Evolutionary conservation across 2,329 filamentous ascomycete genomes (phyloP), one percentile per base, ranked within the genome.

Genomic region (Aspergillus bombycis): DNA sequence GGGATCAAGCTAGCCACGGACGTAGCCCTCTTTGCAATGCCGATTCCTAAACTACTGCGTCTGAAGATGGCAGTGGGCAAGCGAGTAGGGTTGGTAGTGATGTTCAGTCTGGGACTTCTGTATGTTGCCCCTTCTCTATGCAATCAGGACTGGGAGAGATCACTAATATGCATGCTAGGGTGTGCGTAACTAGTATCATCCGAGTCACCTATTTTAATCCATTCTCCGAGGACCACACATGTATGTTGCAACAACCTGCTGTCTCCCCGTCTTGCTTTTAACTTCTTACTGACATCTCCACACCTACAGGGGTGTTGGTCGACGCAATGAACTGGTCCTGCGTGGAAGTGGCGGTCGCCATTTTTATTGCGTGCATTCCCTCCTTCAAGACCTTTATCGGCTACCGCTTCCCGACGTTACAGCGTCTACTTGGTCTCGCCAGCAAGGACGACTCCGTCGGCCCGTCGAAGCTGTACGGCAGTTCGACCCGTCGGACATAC

Each of bases 291-390:
- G 12, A 63, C 32, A 8, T 23, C 54, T 32, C 34, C 3, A 9
- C 26, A 11, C 9, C 10, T n/a, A 26, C 32, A 70, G 69, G 67
- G 65, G 54, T 58, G 4, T 56, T 70, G 14, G 68, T 71, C 2
- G 53, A 68, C 21, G 34, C 68, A 1, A 59, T 70, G 21, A 69
- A 68, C 32, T 71, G 69, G 69, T 71, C 69, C 3, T 70, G 64
- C 16, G 63, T 67, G 5, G 69, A 71, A 58, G 54, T 71, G 41
- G 66, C 59, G 1, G 62, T 71, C 12, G 68, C 64, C 2, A 58
- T 69, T 32, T 66, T 71, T n/a, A 70, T 69, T 11, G 63, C 69
- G 1, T 69, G 68, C n/a, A 56, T 71, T 11, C 69, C 69, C 6
- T 66, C 65, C 0, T 67, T 70, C 59, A 71, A 71, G 48, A 57